A percentile compares a stretch with the other conserved stretches of the same genome.
Conservation (phyloP, 331 rosid species). For the Ulmus americana region DNA sequence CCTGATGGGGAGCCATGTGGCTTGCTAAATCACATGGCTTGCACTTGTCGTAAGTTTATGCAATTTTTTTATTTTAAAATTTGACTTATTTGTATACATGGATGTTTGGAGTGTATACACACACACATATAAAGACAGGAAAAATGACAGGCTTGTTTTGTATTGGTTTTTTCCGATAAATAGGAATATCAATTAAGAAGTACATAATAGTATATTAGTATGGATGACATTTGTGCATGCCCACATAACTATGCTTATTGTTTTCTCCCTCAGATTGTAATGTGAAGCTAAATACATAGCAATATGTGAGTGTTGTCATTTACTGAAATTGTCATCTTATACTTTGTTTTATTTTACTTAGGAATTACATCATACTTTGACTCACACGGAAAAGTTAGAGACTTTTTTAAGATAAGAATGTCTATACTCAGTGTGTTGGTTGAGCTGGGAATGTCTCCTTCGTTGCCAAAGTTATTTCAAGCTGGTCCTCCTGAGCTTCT, state of each 20-base stretch:
- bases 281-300: neutral
- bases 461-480: slow-evolving; percentile 56
- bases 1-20: slow-evolving; percentile 99
- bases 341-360: slow-evolving; percentile 31
- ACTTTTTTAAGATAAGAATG: slow-evolving; percentile 44
- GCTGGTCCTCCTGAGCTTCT: slow-evolving; percentile 76
- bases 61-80: no score
- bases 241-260: neutral
- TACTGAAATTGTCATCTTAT: slow-evolving; percentile 2
- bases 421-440: slow-evolving; percentile 44
- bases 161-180: no score
- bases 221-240: neutral
- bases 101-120: no score
- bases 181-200: no score
- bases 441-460: slow-evolving; percentile 60
- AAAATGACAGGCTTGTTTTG: no score
- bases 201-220: neutral
- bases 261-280: neutral
- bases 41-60: slow-evolving; percentile 58
- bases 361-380: slow-evolving; percentile 80
- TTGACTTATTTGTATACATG: no score
- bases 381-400: slow-evolving; percentile 61
- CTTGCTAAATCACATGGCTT: slow-evolving; percentile 83
- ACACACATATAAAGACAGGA: no score
- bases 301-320: neutral